Percentiles rank a stretch among this genome's conserved stretches.
These are phyloP conservation scores for Strombidium stylifer DNA, from an alignment of 73 alveolate genomes.

Conservation along the genomic window DNA sequence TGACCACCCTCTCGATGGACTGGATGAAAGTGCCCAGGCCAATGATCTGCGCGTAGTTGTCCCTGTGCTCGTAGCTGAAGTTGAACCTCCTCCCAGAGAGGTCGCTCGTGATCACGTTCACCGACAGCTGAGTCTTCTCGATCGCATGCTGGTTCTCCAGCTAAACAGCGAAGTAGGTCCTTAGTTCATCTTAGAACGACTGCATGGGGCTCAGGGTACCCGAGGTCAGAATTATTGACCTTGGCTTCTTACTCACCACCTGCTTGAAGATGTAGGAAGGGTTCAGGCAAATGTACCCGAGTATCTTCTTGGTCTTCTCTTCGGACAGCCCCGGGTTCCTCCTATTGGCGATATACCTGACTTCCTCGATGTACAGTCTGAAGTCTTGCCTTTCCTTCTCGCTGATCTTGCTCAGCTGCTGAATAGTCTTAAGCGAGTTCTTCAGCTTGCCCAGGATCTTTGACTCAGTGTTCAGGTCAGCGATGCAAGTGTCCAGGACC, in stretches of 20 bases:
- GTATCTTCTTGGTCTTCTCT: not conserved
- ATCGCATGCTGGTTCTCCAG: constrained; percentile 68
- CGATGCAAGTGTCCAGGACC: constrained; percentile 6
- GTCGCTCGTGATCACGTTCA: constrained; percentile 55
- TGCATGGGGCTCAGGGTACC: constrained; percentile 82
- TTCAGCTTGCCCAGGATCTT: constrained; percentile 3
- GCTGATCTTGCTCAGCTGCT: constrained; percentile 1
- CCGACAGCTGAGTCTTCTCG: constrained; percentile 60
- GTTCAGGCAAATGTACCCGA: constrained; percentile 66
- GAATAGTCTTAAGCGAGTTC: not conserved
- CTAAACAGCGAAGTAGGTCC: constrained; percentile 36
- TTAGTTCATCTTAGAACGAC: constrained; percentile 64
- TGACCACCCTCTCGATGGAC: constrained; percentile 59
- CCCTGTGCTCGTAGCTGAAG: constrained; percentile 67
- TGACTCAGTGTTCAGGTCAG: not conserved
- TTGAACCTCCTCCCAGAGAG: constrained; percentile 6
- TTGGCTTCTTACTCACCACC: constrained; percentile 56
- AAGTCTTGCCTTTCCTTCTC: constrained; percentile 19
- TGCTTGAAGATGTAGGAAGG: constrained; percentile 68
- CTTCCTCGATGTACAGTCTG: constrained; percentile 10
- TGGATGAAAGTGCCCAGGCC: constrained; percentile 65
- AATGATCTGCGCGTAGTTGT: constrained; percentile 62
- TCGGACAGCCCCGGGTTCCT: not conserved
- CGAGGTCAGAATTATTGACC: constrained; percentile 56
- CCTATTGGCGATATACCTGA: not conserved